Percentiles rank a stretch among this genome's conserved stretches.
phyloP scores from a whole-genome alignment of 1,284 basidiomycete genomes.

The Amylostereum chailletii region DNA sequence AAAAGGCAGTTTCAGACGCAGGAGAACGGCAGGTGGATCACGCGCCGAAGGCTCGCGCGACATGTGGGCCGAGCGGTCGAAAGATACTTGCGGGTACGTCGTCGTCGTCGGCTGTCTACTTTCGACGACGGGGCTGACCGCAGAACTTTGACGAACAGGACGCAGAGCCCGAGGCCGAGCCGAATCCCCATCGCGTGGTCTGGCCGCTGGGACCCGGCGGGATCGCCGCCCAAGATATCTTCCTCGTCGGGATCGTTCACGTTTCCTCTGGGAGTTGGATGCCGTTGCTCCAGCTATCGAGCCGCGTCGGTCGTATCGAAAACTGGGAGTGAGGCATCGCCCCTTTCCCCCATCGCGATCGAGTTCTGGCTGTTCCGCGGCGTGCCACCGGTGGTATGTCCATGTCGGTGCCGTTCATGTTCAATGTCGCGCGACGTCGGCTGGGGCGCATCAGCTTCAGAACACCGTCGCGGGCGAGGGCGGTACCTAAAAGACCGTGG shows the following conservation, averaged over 20 bases:
- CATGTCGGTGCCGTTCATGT: no score
- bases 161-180: not conserved
- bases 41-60: not conserved
- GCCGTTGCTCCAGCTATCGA: not conserved
- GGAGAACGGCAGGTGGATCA: not conserved
- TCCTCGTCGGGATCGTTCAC: not conserved
- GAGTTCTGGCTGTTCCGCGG: no score
- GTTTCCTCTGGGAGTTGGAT: conserved; percentile 1
- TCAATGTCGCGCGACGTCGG: no score
- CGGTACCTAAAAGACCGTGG: no score
- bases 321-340: no score
- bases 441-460: no score
- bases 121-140: not conserved
- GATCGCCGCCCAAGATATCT: not conserved
- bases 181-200: not conserved
- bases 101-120: not conserved
- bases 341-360: no score
- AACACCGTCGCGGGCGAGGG: no score
- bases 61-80: not conserved
- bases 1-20: conserved; percentile 1
- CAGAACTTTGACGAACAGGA: no score
- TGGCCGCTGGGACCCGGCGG: not conserved
- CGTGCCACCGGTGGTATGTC: no score
- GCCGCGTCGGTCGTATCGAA: no score
- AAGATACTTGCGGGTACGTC: not conserved